These are phyloP conservation scores for Ophiostoma triangulosporum DNA, from an alignment of 2,329 filamentous ascomycete species.

Conservation along the genomic window DNA sequence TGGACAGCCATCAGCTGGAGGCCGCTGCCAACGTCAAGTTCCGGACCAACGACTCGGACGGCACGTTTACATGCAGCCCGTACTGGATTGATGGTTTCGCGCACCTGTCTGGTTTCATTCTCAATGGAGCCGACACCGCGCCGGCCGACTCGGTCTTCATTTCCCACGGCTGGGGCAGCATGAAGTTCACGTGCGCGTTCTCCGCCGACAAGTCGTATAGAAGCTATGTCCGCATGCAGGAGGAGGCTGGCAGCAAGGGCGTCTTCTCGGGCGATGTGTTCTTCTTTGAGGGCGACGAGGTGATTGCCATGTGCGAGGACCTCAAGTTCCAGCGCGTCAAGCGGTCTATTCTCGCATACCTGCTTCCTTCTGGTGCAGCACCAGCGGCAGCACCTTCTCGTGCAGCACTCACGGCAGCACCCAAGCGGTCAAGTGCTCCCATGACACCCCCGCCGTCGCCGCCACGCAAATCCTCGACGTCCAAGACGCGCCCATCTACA, in stretches of 20 bases:
- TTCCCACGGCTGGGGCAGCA: slow-evolving; percentile 44
- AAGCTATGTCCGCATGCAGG: slow-evolving; percentile 45
- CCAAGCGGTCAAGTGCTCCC: slow-evolving; percentile 21
- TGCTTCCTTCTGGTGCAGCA: slow-evolving; percentile 46
- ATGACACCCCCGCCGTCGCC: slow-evolving; percentile 15
- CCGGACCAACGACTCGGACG: slow-evolving; percentile 33
- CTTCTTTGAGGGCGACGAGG: slow-evolving; percentile 36
- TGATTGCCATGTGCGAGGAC: slow-evolving; percentile 36
- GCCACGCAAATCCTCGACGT: slow-evolving; percentile 19
- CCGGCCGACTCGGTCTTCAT: slow-evolving; percentile 37
- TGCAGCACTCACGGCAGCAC: slow-evolving; percentile 30
- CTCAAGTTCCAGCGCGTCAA: slow-evolving; percentile 56
- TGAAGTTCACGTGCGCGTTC: slow-evolving; percentile 35
- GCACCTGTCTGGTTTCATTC: slow-evolving; percentile 47
- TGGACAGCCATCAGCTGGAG: slow-evolving; percentile 32
- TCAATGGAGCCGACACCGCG: slow-evolving; percentile 44
- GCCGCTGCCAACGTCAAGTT: slow-evolving; percentile 30
- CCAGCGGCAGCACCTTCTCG: slow-evolving; percentile 43
- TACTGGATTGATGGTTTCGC: slow-evolving; percentile 47
- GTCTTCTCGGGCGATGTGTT: slow-evolving; percentile 41
- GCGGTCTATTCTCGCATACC: slow-evolving; percentile 50
- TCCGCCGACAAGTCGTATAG: slow-evolving; percentile 34
- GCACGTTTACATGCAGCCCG: slow-evolving; percentile 41
- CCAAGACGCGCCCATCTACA: slow-evolving; percentile 25
- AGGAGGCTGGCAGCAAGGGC: slow-evolving; percentile 31